Conservation (phyloP, 192 early-diverging fungal species). For the Radiomyces spectabilis region DNA sequence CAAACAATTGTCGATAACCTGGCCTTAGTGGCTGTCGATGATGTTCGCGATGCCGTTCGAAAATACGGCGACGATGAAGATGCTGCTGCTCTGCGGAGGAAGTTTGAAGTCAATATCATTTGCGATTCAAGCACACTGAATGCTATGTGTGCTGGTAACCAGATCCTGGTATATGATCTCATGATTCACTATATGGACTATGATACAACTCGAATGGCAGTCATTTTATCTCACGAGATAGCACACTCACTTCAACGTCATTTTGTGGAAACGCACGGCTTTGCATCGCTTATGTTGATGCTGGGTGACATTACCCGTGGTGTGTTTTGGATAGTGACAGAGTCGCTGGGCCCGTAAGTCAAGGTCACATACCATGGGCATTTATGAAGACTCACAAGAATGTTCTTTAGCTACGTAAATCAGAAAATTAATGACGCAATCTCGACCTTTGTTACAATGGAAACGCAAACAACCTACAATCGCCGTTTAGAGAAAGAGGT, state of each 20-base stretch:
- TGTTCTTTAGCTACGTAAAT: slow-evolving; percentile 7
- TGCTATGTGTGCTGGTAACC: slow-evolving; percentile 27
- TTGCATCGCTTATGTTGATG: slow-evolving; percentile 39
- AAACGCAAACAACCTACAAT: slow-evolving; percentile 17
- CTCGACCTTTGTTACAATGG: slow-evolving; percentile 7
- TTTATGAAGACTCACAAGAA: background rate
- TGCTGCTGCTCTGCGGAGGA: background rate
- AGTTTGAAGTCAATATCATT: slow-evolving; percentile 27
- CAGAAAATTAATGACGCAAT: slow-evolving; percentile 21
- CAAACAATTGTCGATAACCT: slow-evolving; percentile 24
- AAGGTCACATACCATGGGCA: background rate
- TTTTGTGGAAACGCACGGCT: slow-evolving; percentile 46
- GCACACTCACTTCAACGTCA: slow-evolving; percentile 48
- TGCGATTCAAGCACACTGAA: slow-evolving; percentile 24
- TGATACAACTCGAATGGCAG: slow-evolving; percentile 37
- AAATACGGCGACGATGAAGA: background rate
- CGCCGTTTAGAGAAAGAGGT: slow-evolving; percentile 36
- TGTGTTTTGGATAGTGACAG: slow-evolving; percentile 30
- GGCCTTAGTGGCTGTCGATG: slow-evolving; percentile 13
- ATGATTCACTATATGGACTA: slow-evolving; percentile 29
- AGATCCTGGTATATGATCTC: slow-evolving; percentile 23
- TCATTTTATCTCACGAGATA: slow-evolving; percentile 48
- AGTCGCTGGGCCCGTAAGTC: slow-evolving; percentile 27
- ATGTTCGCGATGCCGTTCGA: slow-evolving; percentile 24
- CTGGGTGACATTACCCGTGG: slow-evolving; percentile 36